These are phyloP conservation scores for Mycosphaerella sp. DNA, from an alignment of 2,329 filamentous ascomycete genomes.

Conservation along the genomic window DNA sequence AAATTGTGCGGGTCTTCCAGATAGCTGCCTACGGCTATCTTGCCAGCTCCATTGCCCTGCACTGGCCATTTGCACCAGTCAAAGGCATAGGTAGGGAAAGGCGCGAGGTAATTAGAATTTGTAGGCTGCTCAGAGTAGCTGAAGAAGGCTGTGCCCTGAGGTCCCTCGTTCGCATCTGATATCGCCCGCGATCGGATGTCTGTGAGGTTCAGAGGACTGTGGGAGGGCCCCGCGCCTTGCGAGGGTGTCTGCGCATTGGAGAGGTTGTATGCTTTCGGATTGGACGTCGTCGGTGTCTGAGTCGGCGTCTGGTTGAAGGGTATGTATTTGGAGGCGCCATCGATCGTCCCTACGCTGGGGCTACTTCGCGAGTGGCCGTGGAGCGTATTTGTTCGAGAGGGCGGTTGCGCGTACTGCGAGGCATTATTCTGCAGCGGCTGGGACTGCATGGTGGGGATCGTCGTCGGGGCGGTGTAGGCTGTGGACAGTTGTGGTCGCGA, in stretches of 20 bases:
- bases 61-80: conserved; percentile 99
- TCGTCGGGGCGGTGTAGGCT: conserved; percentile 52
- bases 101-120: conserved; percentile 88
- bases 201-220: conserved; percentile 82
- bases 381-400: conserved; percentile 60
- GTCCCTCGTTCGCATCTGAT: conserved; percentile 68
- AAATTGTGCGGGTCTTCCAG: conserved; percentile 98
- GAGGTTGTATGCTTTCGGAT: conserved; percentile 53
- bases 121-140: conserved; percentile 61
- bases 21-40: conserved; percentile 92
- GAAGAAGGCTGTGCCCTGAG: conserved; percentile 54
- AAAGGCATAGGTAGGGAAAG: conserved; percentile 93
- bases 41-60: conserved; percentile 72
- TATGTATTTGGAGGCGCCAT: conserved; percentile 50
- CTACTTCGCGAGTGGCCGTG: conserved; percentile 77
- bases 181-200: conserved; percentile 87
- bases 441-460: conserved; percentile 52
- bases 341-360: conserved; percentile 52
- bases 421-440: conserved; percentile 45
- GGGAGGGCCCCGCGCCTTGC: conserved; percentile 54
- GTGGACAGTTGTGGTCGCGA: conserved; percentile 49
- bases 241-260: conserved; percentile 51
- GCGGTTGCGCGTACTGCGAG: conserved; percentile 53
- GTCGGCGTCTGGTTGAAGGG: conserved; percentile 60
- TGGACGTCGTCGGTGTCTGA: conserved; percentile 36